Evolutionary conservation across 148 eudicot species (phyloP).

Genomic region (Diospyros lotus): DNA sequence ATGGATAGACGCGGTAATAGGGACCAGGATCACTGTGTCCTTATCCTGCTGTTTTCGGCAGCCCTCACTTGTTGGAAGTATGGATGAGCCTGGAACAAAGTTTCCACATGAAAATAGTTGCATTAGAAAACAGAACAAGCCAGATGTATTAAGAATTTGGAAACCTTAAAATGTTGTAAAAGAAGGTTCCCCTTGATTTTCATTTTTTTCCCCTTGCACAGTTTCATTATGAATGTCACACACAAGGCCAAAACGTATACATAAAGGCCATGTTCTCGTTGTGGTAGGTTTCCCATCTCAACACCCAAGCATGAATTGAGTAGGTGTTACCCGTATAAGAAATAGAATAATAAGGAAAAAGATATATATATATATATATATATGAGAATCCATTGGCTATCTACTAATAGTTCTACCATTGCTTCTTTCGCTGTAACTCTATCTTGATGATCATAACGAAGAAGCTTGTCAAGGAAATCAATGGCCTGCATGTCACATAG

Average conservation of each 20-base stretch:
- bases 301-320: no score
- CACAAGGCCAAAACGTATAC: no score
- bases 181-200: no score
- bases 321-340: no score
- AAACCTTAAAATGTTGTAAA: no score
- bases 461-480: constrained; percentile 90
- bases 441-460: constrained; percentile 93
- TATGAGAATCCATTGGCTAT: background rate
- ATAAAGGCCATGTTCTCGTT: no score
- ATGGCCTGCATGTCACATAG: constrained; percentile 47
- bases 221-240: no score
- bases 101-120: background rate
- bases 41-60: constrained; percentile 81
- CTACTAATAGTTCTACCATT: constrained; percentile 39
- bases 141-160: no score
- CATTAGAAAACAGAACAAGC: no score
- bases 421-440: constrained; percentile 93
- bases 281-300: no score
- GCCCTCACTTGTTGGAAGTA: constrained; percentile 84
- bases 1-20: background rate
- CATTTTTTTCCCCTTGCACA: no score
- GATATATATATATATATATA: background rate
- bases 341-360: no score
- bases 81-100: constrained; percentile 61
- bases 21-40: constrained; percentile 36